These are phyloP conservation scores for Tolypocladium nubicola DNA, from an alignment of 2,329 filamentous ascomycete genomes.

Conservation along the genomic window DNA sequence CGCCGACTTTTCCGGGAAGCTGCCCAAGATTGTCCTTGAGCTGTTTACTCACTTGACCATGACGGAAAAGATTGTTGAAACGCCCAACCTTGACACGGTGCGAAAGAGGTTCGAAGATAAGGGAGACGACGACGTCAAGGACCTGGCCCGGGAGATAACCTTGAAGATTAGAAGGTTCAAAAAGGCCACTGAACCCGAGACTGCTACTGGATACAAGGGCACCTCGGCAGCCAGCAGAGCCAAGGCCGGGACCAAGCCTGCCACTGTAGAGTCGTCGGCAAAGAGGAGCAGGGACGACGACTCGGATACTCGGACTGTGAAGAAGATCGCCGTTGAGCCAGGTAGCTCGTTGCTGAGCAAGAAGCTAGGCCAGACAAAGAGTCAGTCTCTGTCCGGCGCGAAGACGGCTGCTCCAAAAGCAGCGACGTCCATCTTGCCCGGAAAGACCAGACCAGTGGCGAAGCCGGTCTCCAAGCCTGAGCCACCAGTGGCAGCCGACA, in stretches of 20 bases:
- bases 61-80: slow-evolving; percentile 49
- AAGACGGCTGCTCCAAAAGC: slow-evolving; percentile 20
- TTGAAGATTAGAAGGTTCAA: slow-evolving; percentile 30
- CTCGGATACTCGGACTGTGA: slow-evolving; percentile 25
- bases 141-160: slow-evolving; percentile 48
- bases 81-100: slow-evolving; percentile 55
- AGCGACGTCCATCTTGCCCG: slow-evolving; percentile 31
- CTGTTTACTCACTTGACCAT: slow-evolving; percentile 54
- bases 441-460: slow-evolving; percentile 32
- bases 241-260: slow-evolving; percentile 20
- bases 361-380: slow-evolving; percentile 27
- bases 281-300: slow-evolving; percentile 31
- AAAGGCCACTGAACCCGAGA: slow-evolving; percentile 21
- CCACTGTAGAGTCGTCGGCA: slow-evolving; percentile 15
- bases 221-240: slow-evolving; percentile 28
- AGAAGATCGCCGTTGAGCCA: slow-evolving; percentile 31
- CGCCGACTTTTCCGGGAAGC: slow-evolving; percentile 39
- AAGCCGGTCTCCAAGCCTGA: slow-evolving; percentile 31
- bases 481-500: slow-evolving; percentile 12
- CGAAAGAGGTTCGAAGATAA: slow-evolving; percentile 53
- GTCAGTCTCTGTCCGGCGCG: slow-evolving; percentile 16
- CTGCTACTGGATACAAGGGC: slow-evolving; percentile 25
- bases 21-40: slow-evolving; percentile 45
- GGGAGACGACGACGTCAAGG: slow-evolving; percentile 54
- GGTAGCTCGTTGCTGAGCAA: slow-evolving; percentile 25